Conservation (phyloP, 176 grass and related monocot genomes). For the Echinochloa phyllopogon region DNA sequence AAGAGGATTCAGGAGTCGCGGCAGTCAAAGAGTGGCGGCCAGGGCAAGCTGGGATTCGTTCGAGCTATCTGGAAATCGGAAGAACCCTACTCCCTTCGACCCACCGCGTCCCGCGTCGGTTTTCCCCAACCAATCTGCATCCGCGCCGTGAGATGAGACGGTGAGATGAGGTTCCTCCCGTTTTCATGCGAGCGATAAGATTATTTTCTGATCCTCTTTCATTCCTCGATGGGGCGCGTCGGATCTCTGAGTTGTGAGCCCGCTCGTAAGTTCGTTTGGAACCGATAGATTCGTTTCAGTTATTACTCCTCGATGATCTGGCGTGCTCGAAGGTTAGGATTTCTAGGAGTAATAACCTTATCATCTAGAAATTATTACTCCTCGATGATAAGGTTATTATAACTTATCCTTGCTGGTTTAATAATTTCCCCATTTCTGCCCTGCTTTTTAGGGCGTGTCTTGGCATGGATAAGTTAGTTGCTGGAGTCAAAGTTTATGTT, state of each 20-base stretch:
- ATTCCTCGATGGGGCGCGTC: neutral
- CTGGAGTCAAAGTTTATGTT: neutral
- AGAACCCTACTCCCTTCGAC: neutral
- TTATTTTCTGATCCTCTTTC: neutral
- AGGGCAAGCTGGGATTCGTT: neutral
- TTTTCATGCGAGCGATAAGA: no score
- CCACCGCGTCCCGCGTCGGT: neutral
- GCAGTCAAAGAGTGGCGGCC: neutral
- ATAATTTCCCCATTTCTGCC: neutral
- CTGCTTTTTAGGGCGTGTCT: neutral
- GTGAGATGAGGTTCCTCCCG: constrained; percentile 11
- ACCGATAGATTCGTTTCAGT: neutral
- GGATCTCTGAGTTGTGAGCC: neutral
- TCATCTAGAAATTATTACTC: no score
- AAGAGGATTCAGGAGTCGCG: neutral
- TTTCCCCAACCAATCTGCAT: neutral
- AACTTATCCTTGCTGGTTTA: neutral
- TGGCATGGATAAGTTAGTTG: neutral
- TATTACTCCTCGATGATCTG: neutral
- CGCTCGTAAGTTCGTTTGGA: neutral
- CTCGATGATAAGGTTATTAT: no score
- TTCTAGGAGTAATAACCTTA: no score
- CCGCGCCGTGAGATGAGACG: constrained; percentile 37
- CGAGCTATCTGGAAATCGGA: neutral
- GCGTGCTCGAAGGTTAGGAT: neutral